These are phyloP conservation scores for Pichia sp. DNA, from an alignment of 1,139 yeast genomes.

Conservation along the genomic window DNA sequence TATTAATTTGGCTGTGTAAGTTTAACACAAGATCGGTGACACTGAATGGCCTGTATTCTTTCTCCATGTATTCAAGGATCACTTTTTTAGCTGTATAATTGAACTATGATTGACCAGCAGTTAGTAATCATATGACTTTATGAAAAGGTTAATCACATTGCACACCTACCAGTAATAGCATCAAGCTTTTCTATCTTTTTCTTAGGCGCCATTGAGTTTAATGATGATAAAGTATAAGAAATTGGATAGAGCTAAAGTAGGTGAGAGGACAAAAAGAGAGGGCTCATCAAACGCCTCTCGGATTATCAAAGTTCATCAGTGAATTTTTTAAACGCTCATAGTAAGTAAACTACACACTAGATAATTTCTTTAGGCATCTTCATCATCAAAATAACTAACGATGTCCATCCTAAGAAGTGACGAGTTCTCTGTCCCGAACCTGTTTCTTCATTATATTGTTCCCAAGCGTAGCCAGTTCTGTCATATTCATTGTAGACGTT, in stretches of 20 bases:
- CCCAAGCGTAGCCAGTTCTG: conserved; percentile 81
- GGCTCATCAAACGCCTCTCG: no score
- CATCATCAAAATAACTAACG: conserved; percentile 76
- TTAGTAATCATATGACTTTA: no score
- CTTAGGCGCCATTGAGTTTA: conserved; percentile 3
- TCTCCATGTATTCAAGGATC: conserved; percentile 27
- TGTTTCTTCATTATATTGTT: conserved; percentile 72
- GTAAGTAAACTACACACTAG: no score
- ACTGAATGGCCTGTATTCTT: conserved; percentile 36
- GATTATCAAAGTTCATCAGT: no score
- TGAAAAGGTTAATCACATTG: no score
- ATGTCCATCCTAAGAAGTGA: conserved; percentile 93
- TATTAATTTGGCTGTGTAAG: conserved; percentile 29
- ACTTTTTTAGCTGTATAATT: conserved; percentile 12
- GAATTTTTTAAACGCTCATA: no score
- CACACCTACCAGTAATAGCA: conserved; percentile 12
- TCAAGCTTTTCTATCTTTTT: conserved; percentile 8
- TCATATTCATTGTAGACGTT: conserved; percentile 67
- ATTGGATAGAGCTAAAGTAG: no score
- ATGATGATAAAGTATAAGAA: no score
- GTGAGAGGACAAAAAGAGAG: no score
- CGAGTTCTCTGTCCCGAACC: conserved; percentile 80
- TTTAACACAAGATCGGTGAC: conserved; percentile 33
- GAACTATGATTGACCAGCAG: no score
- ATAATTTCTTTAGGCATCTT: conserved; percentile 49